Base-by-base conservation (phyloP, 73 alveolate genomes). In the Paramecium primaurelia region DNA sequence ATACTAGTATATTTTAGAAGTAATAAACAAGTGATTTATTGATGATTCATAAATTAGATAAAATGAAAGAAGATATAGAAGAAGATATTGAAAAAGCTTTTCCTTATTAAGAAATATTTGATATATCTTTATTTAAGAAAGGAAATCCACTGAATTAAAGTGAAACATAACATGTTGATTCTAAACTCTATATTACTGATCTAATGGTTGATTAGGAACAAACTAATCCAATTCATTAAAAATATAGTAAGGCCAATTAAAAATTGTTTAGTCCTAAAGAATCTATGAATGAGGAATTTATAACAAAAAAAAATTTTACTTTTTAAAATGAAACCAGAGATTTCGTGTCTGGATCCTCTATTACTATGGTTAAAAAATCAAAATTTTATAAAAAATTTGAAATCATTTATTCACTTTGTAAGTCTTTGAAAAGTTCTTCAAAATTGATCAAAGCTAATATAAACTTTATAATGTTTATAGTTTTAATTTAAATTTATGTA, bases 331-430 rank as follows among this genome's bases (percentile, higher is more conserved):
- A 73, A 34, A 38, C 40, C 4, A 32, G 59, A 6, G 87, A 73
- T 73, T 37, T 36, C 14, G 59, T n/a, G 6, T 37, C 87, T 12
- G 87, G 58, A 73, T 73, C 87, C 5, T 73, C 87, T 4, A 26
- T 73, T 30, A 73, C 87, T 2, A 44, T 44, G 40, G 37, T 73
- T 37, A 73, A 73, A 37, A 73, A 44, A 73, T 73, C 87, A 37
- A 73, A 73, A 73, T 73, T 73, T 40, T 73, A 73, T 28, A 73
- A 73, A 73, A 73, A 73, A 73, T 73, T 73, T 38, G 87, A 73
- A 73, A 73, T 40, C 6, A 73, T 73, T 37, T 40, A 73, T 34
- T 37, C 34, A 2, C 34, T 73, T 14, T 37, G 60, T 73, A 73
- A 73, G 12, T 73, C 87, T 6, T 20, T 25, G 2, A 73, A 73